Conservation (phyloP, 139 green algal genomes). For the Yamagishiella unicocca region DNA sequence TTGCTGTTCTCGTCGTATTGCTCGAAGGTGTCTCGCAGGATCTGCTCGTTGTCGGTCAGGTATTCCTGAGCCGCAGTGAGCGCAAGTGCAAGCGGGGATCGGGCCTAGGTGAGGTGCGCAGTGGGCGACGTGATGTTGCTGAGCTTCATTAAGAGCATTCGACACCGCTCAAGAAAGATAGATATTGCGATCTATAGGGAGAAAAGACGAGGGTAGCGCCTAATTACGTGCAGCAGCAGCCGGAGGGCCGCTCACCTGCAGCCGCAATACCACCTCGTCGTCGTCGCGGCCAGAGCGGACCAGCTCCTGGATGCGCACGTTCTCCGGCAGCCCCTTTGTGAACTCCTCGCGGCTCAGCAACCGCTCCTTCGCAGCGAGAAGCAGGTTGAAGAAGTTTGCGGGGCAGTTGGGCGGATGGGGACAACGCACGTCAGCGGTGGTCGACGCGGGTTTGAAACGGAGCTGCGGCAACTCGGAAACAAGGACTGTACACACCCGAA, state of each 20-base stretch:
- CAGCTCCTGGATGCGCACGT: slow-evolving; percentile 36
- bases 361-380: background rate
- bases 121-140: too few species aligned
- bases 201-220: background rate
- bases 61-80: slow-evolving; percentile 26
- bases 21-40: slow-evolving; percentile 28
- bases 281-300: slow-evolving; percentile 15
- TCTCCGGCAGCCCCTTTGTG: slow-evolving; percentile 10
- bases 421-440: too few species aligned
- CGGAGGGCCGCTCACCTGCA: background rate
- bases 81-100: too few species aligned
- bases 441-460: too few species aligned
- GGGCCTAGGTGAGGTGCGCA: too few species aligned
- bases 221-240: background rate
- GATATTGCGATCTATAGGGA: too few species aligned
- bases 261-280: slow-evolving; percentile 32
- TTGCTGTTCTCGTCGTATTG: slow-evolving; percentile 21
- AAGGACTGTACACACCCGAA: too few species aligned
- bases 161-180: too few species aligned
- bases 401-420: too few species aligned
- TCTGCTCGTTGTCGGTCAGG: slow-evolving; percentile 41
- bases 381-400: background rate
- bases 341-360: slow-evolving; percentile 16
- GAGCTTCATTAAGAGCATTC: background rate
- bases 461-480: too few species aligned